Evolutionary conservation across 2,329 filamentous ascomycete genomes (phyloP).

Genomic region (Colletotrichum neosansevieriae): DNA sequence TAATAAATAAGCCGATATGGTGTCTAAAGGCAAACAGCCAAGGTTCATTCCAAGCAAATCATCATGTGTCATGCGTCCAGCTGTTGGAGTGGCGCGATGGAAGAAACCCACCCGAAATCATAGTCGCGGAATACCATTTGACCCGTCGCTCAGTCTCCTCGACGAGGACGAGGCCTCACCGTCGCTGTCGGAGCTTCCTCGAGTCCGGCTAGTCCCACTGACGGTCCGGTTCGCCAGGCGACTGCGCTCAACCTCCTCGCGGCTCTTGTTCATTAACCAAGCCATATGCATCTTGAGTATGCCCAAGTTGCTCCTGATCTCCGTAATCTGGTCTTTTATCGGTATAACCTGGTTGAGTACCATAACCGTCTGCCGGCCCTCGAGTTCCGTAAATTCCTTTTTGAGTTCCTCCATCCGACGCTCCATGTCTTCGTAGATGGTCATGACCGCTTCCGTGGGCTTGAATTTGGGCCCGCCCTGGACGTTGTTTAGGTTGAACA

Average conservation of each 20-base stretch:
- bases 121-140: slow-evolving; percentile 52
- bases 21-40: neutral
- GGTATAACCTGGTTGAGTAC: slow-evolving; percentile 72
- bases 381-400: slow-evolving; percentile 68
- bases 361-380: slow-evolving; percentile 71
- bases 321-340: slow-evolving; percentile 72
- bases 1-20: slow-evolving; percentile 1
- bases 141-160: slow-evolving; percentile 47
- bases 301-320: slow-evolving; percentile 68
- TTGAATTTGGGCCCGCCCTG: slow-evolving; percentile 36
- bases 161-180: slow-evolving; percentile 39
- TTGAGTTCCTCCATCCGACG: slow-evolving; percentile 66
- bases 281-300: slow-evolving; percentile 71
- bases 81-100: neutral
- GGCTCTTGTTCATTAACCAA: slow-evolving; percentile 67
- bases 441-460: slow-evolving; percentile 42
- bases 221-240: slow-evolving; percentile 46
- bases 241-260: slow-evolving; percentile 56
- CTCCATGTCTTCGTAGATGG: slow-evolving; percentile 42
- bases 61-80: neutral
- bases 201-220: slow-evolving; percentile 43
- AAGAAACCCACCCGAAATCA: neutral
- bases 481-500: slow-evolving; percentile 35
- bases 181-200: slow-evolving; percentile 44
- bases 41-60: neutral